Percentiles rank a stretch among this genome's conserved stretches.
These are phyloP conservation scores for Kappamyces sp. DNA, from an alignment of 192 early-diverging fungal genomes.

Conservation along the genomic window DNA sequence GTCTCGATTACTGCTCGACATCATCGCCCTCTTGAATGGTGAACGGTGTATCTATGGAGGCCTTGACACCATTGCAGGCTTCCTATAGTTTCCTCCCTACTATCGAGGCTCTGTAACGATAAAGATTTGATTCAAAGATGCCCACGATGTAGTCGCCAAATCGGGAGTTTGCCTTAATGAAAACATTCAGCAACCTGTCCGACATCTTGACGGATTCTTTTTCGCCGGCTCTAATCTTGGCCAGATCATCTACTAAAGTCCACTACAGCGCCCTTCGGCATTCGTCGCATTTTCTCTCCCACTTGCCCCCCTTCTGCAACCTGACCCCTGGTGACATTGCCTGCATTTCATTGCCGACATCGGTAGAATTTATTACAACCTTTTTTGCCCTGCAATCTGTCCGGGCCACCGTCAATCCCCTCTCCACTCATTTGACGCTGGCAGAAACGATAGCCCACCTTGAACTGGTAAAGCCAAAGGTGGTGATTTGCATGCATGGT, in stretches of 20 bases:
- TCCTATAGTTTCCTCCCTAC: too few species aligned
- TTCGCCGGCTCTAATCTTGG: slow-evolving; percentile 28
- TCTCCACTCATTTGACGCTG: slow-evolving; percentile 62
- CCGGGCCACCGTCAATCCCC: slow-evolving; percentile 63
- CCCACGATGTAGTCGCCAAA: too few species aligned
- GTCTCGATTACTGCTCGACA: too few species aligned
- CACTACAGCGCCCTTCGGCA: slow-evolving; percentile 25
- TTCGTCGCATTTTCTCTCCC: slow-evolving; percentile 1
- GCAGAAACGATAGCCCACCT: slow-evolving; percentile 72
- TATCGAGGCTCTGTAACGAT: too few species aligned
- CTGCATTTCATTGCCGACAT: slow-evolving; percentile 44
- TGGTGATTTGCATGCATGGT: slow-evolving; percentile 59
- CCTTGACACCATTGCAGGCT: too few species aligned
- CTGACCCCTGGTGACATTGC: slow-evolving; percentile 16
- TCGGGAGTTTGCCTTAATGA: too few species aligned
- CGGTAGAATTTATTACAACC: slow-evolving; percentile 55
- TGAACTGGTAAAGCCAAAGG: slow-evolving; percentile 56
- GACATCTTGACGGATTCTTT: slow-evolving; percentile 31
- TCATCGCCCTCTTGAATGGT: too few species aligned
- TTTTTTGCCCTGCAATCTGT: slow-evolving; percentile 60
- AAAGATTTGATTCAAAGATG: too few species aligned
- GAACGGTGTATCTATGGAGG: too few species aligned
- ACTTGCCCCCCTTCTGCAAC: slow-evolving; percentile 20
- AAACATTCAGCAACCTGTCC: slow-evolving; percentile 14
- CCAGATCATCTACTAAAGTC: slow-evolving; percentile 17